Evolutionary conservation across 129 eudicot genomes (phyloP).

Genomic region (Helianthus annuus): HanXRQr2.0-SUNRISE NC_035443.2:138804597-138805096

Average conservation of each 20-base stretch:
- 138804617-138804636: background rate
- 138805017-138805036: background rate
- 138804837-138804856: conserved; percentile 84
- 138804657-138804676: background rate
- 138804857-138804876: conserved; percentile 95
- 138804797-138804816: conserved; percentile 67
- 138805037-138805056: background rate
- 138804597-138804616: background rate
- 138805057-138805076: background rate
- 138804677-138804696: background rate
- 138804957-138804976: background rate
- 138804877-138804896: conserved; percentile 98
- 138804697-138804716: conserved; percentile 7
- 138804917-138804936: background rate
- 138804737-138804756: conserved; percentile 64
- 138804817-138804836: conserved; percentile 86
- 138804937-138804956: background rate
- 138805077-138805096: background rate
- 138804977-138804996: background rate
- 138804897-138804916: conserved; percentile 62
- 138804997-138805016: background rate
- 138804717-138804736: conserved; percentile 56
- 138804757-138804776: conserved; percentile 83
- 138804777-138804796: conserved; percentile 65
- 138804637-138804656: background rate